A percentile compares a stretch with the other conserved stretches of the same genome.
Evolutionary conservation across 257 asterid genomes (phyloP).

Genomic region (Primulina tabacum): DNA sequence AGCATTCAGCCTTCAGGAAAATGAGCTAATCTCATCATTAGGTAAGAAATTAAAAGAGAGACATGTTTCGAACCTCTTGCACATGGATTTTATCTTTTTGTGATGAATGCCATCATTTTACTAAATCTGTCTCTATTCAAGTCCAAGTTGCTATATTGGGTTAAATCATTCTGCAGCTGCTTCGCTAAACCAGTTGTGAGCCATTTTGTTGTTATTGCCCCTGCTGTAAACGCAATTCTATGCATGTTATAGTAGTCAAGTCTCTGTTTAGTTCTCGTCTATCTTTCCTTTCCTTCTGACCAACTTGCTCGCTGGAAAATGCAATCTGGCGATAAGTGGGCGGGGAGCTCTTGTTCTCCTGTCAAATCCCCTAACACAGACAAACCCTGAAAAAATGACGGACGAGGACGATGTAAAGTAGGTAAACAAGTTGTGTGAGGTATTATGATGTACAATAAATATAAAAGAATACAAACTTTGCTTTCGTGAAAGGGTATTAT

Average conservation of each 20-base stretch:
- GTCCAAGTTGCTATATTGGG: constrained; percentile 25
- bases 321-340: constrained; percentile 84
- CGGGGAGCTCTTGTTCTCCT: constrained; percentile 75
- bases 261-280: constrained; percentile 37
- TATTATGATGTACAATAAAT: constrained; percentile 13
- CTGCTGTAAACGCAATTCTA: constrained; percentile 20
- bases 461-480: constrained; percentile 1
- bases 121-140: constrained; percentile 23
- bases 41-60: constrained; percentile 21
- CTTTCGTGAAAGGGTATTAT: background rate
- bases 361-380: constrained; percentile 95
- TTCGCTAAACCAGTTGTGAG: constrained; percentile 1
- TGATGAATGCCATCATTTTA: constrained; percentile 25
- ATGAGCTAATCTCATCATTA: constrained; percentile 14
- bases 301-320: constrained; percentile 80
- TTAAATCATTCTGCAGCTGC: constrained; percentile 23
- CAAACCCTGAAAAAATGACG: constrained; percentile 61
- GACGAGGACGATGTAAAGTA: constrained; percentile 1
- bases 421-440: constrained; percentile 8
- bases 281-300: constrained; percentile 50
- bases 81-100: constrained; percentile 16
- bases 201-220: background rate
- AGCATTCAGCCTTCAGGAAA: constrained; percentile 6
- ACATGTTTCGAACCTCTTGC: constrained; percentile 23
- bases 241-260: constrained; percentile 24